These are phyloP conservation scores for Aspergillus haitiensis DNA, from an alignment of 495 filamentous ascomycete genomes.

Conservation along the genomic window DNA sequence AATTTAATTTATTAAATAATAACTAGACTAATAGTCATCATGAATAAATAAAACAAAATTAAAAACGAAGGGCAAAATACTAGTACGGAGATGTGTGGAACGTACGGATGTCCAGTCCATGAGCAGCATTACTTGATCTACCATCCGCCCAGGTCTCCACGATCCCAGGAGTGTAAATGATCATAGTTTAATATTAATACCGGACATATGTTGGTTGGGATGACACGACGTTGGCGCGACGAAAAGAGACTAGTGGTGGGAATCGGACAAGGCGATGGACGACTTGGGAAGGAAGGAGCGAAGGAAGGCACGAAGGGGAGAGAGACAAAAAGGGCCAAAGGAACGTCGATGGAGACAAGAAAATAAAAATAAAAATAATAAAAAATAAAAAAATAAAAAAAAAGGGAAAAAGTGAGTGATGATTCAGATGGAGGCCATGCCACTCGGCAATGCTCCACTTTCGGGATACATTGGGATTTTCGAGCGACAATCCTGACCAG, in stretches of 20 bases:
- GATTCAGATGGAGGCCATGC: constrained; percentile 33
- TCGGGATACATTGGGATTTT: background rate
- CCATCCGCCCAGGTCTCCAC: constrained; percentile 42
- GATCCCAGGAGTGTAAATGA: constrained; percentile 32
- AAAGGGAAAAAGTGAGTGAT: constrained; percentile 18
- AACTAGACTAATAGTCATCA: constrained; percentile 3
- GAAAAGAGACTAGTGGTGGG: constrained; percentile 38
- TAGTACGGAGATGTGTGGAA: constrained; percentile 18
- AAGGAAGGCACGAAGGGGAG: constrained; percentile 12
- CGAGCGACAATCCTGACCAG: constrained; percentile 18
- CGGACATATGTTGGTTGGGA: constrained; percentile 37
- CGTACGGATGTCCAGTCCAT: constrained; percentile 4
- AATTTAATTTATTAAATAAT: constrained; percentile 13
- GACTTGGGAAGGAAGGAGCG: constrained; percentile 20
- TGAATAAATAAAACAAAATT: constrained; percentile 21
- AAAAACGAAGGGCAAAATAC: constrained; percentile 14
- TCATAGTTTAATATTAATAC: constrained; percentile 11
- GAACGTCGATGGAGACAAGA: constrained; percentile 6
- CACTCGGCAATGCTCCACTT: constrained; percentile 25
- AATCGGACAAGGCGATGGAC: constrained; percentile 22
- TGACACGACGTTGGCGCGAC: constrained; percentile 50
- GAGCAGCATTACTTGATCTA: constrained; percentile 34
- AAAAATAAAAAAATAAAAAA: constrained; percentile 10
- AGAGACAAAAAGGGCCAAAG: background rate
- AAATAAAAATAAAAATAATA: constrained; percentile 3